Conservation (phyloP, 2,329 filamentous ascomycete genomes). For the Clonostachys rhizophaga region DNA sequence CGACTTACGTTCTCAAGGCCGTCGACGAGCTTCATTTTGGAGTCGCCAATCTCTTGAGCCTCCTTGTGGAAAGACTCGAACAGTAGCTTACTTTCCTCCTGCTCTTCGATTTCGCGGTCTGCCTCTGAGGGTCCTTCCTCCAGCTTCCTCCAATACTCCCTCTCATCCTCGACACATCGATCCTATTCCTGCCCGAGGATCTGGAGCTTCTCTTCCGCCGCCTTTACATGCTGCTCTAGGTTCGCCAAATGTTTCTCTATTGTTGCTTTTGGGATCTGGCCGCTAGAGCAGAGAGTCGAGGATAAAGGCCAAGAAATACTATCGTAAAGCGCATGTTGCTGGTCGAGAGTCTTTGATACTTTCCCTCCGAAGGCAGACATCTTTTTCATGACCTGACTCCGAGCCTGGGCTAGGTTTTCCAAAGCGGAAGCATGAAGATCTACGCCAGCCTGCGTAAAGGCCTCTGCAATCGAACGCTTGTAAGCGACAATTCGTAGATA, state of each 20-base stretch:
- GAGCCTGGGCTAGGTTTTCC: constrained; percentile 10
- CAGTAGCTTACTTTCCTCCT: neutral
- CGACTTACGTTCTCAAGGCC: constrained; percentile 18
- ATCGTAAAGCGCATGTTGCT: constrained; percentile 15
- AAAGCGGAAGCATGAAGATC: neutral
- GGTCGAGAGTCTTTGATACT: constrained; percentile 6
- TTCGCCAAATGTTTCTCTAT: constrained; percentile 15
- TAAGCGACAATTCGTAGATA: neutral
- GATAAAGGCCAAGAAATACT: constrained; percentile 23
- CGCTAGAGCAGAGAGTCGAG: constrained; percentile 20
- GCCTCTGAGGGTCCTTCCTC: neutral
- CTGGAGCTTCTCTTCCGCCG: constrained; percentile 14
- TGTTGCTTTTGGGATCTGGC: constrained; percentile 12
- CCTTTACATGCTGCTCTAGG: constrained; percentile 11
- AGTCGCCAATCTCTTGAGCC: constrained; percentile 11
- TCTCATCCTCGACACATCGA: constrained; percentile 10
- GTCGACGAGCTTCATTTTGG: constrained; percentile 11
- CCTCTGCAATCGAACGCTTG: neutral
- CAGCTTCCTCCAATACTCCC: constrained; percentile 10
- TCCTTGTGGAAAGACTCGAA: constrained; percentile 8
- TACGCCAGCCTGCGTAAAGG: neutral
- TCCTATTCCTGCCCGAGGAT: constrained; percentile 15
- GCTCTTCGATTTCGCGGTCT: neutral
- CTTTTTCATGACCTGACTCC: constrained; percentile 11
- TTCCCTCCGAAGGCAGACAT: constrained; percentile 11